Evolutionary conservation across 2,329 filamentous ascomycete species (phyloP).

Genomic region (Achaetomium macrosporum): DNA sequence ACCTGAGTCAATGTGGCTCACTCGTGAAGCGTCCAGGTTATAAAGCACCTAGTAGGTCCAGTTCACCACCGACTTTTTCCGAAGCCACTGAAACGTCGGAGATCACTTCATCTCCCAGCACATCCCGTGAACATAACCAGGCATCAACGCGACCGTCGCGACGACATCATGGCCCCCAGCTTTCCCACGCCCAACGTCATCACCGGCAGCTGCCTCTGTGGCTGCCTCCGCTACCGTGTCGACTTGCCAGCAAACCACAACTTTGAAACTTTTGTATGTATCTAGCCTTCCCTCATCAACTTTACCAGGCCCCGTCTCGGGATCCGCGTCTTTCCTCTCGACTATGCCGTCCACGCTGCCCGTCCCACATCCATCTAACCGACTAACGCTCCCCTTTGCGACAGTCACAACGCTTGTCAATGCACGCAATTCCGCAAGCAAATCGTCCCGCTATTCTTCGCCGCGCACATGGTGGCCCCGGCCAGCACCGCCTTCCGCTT

Average conservation of each 20-base stretch:
- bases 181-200: constrained; percentile 34
- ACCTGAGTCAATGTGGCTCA: no score
- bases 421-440: constrained; percentile 51
- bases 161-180: constrained; percentile 15
- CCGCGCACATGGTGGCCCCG: constrained; percentile 34
- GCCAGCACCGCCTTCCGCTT: constrained; percentile 31
- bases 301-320: no score
- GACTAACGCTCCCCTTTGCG: neutral
- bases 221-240: constrained; percentile 42
- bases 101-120: neutral
- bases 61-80: no score
- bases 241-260: constrained; percentile 41
- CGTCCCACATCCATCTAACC: neutral
- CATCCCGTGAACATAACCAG: neutral
- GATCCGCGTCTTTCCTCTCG: no score
- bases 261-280: constrained; percentile 28
- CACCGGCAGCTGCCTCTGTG: constrained; percentile 48
- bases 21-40: no score
- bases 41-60: no score
- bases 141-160: neutral
- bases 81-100: neutral
- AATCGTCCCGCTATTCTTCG: constrained; percentile 42
- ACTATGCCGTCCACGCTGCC: neutral
- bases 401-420: constrained; percentile 45
- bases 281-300: no score